Evolutionary conservation across 2,329 filamentous ascomycete genomes (phyloP), one percentile per base, ranked within the genome.

Genomic region (Trichoderma sp.): DNA sequence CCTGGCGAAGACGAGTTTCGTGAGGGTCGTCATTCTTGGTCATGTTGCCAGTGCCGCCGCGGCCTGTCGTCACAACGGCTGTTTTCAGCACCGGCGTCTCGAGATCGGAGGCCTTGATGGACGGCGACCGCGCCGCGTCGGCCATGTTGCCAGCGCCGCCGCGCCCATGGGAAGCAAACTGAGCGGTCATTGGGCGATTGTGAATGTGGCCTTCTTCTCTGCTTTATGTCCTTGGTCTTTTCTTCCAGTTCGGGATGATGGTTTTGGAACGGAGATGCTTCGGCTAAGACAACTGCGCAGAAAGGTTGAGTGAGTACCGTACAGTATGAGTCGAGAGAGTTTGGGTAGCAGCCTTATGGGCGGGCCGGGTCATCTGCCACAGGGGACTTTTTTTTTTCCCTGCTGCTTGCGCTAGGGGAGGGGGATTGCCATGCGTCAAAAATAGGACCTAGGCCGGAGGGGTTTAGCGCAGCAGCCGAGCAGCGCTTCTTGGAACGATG

Each of bases 21-120:
- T 84, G 81, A 4, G 90, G 88, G 74, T 96, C 91, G 72, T 88
- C 88, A 77, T 91, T 90, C 73, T 82, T 83, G 59, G 91, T 89
- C 91, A 97, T 97, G 83, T 97, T 97, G 70, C 94, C 94, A 5
- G 88, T 90, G 71, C 94, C 94, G 68, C 94, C 94, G 63, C 94
- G 92, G 68, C 94, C 94, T 3, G 94, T 97, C 24, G 94, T 97
- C 77, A 95, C 94, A 73, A 92, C 85, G n/a, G 91, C 83, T 58
- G 87, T 87, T 82, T 96, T 97, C 77, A 98, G 88, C 14, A 88
- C 91, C 0, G 94, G 94, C 1, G 94, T 97, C 75, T 90, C 83
- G 72, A 97, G 88, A 76, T 95, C 92, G 69, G 87, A 81, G 56
- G 88, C 81, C 35, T 83, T 80, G 56, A 88, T 74, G 72, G 87